A percentile compares a stretch with the other conserved stretches of the same genome.
These are phyloP conservation scores for Pezicula radicicola DNA, from an alignment of 2,329 filamentous ascomycete species.

Conservation along the genomic window DNA sequence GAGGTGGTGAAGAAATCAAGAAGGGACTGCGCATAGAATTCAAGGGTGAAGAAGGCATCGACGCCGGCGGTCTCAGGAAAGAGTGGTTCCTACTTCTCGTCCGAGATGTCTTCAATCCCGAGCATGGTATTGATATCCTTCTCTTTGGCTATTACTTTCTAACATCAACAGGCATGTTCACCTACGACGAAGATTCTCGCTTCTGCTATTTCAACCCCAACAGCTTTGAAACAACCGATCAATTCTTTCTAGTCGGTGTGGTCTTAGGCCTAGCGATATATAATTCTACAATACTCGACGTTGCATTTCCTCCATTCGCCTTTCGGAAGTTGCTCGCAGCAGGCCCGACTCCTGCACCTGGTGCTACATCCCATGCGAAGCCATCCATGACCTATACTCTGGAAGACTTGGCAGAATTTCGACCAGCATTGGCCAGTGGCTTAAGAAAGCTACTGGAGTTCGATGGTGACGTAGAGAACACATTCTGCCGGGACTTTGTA, in stretches of 20 bases:
- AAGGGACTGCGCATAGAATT: conserved; percentile 87
- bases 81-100: conserved; percentile 92
- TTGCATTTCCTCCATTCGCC: conserved; percentile 83
- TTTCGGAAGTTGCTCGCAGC: conserved; percentile 84
- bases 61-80: conserved; percentile 85
- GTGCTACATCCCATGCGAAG: conserved; percentile 53
- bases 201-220: conserved; percentile 93
- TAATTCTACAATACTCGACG: conserved; percentile 89
- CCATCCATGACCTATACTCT: conserved; percentile 70
- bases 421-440: conserved; percentile 72
- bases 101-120: conserved; percentile 85
- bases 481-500: conserved; percentile 80
- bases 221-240: conserved; percentile 86
- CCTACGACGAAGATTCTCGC: conserved; percentile 85
- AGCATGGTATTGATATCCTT: conserved; percentile 62
- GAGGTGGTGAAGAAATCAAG: conserved; percentile 81
- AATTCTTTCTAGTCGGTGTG: conserved; percentile 87
- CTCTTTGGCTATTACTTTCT: conserved; percentile 1
- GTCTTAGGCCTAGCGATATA: conserved; percentile 88
- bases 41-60: conserved; percentile 83
- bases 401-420: conserved; percentile 79
- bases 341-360: conserved; percentile 58
- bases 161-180: conserved; percentile 68
- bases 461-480: conserved; percentile 77
- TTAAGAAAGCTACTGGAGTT: conserved; percentile 76